Conservation (phyloP, 2,329 filamentous ascomycete species). For the Zelopaecilomyces penicillatus region DNA sequence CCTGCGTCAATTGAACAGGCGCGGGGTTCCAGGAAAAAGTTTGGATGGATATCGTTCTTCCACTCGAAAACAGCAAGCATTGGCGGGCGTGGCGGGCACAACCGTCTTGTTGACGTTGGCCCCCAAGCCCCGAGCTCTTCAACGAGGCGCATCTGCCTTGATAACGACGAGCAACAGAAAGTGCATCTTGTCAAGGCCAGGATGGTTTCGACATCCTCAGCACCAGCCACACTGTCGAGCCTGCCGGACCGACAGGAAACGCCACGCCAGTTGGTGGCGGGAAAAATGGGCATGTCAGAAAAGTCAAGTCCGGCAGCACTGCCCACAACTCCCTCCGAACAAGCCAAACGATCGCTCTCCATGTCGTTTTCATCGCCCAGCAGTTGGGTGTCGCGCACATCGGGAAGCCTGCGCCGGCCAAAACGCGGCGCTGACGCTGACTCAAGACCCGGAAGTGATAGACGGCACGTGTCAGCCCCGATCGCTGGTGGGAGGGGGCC, state of each 20-base stretch:
- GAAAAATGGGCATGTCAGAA: not conserved
- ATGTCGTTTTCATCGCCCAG: conserved; percentile 51
- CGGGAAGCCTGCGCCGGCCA: conserved; percentile 46
- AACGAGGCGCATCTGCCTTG: conserved; percentile 20
- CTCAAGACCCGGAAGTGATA: conserved; percentile 28
- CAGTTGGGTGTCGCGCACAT: conserved; percentile 46
- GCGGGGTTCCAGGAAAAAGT: conserved; percentile 9
- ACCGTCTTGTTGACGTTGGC: conserved; percentile 20
- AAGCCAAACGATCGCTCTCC: conserved; percentile 46
- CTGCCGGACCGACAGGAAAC: conserved; percentile 17
- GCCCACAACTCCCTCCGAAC: conserved; percentile 31
- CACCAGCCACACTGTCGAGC: conserved; percentile 14
- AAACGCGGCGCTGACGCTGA: conserved; percentile 40
- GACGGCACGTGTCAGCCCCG: conserved; percentile 48
- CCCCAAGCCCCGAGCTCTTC: conserved; percentile 14
- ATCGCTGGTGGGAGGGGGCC: conserved; percentile 19
- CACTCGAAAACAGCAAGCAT: conserved; percentile 32
- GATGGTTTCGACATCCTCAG: conserved; percentile 23
- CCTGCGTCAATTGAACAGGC: conserved; percentile 17
- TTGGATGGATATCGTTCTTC: conserved; percentile 49
- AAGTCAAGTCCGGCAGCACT: conserved; percentile 5
- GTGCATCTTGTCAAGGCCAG: conserved; percentile 29
- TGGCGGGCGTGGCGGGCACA: conserved; percentile 12
- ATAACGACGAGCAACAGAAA: conserved; percentile 14
- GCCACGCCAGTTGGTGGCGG: not conserved